These are phyloP conservation scores for Sphaerosporella brunnea DNA, from an alignment of 495 filamentous ascomycete genomes.

Conservation along the genomic window DNA sequence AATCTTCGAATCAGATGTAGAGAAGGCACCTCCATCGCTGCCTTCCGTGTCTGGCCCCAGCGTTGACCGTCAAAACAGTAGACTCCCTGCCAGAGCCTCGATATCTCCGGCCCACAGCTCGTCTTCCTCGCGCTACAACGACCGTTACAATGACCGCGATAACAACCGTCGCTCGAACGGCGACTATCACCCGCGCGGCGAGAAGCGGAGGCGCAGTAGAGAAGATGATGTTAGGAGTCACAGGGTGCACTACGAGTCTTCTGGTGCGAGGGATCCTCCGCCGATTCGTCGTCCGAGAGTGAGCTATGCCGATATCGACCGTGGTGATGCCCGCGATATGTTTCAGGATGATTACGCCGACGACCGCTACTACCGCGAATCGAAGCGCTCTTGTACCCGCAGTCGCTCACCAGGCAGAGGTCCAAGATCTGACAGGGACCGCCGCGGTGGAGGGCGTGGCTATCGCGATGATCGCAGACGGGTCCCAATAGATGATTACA, in stretches of 20 bases:
- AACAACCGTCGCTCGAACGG: constrained; percentile 21
- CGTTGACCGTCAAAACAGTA: constrained; percentile 59
- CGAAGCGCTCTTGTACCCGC: constrained; percentile 48
- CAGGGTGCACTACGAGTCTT: constrained; percentile 22
- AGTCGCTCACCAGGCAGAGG: constrained; percentile 45
- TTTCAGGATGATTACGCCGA: constrained; percentile 14
- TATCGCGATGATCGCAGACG: constrained; percentile 24
- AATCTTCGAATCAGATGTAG: constrained; percentile 46
- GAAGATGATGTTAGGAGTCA: constrained; percentile 23
- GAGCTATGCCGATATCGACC: constrained; percentile 28
- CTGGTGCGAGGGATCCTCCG: constrained; percentile 13
- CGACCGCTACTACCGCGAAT: constrained; percentile 30
- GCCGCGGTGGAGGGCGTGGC: constrained; percentile 28
- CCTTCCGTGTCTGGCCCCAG: constrained; percentile 53
- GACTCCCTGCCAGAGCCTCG: constrained; percentile 30
- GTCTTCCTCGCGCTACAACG: constrained; percentile 51
- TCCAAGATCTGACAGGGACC: constrained; percentile 28
- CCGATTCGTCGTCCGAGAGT: constrained; percentile 16
- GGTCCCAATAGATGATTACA: constrained; percentile 20
- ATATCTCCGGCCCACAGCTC: constrained; percentile 32
- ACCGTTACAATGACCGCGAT: constrained; percentile 31
- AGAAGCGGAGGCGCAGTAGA: constrained; percentile 23
- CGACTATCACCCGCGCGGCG: constrained; percentile 19
- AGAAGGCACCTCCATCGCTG: constrained; percentile 54
- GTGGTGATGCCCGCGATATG: constrained; percentile 14